These are phyloP conservation scores for Phytophthora pseudosyringae DNA, from an alignment of 352 stramenopile genomes.

Conservation along the genomic window DNA sequence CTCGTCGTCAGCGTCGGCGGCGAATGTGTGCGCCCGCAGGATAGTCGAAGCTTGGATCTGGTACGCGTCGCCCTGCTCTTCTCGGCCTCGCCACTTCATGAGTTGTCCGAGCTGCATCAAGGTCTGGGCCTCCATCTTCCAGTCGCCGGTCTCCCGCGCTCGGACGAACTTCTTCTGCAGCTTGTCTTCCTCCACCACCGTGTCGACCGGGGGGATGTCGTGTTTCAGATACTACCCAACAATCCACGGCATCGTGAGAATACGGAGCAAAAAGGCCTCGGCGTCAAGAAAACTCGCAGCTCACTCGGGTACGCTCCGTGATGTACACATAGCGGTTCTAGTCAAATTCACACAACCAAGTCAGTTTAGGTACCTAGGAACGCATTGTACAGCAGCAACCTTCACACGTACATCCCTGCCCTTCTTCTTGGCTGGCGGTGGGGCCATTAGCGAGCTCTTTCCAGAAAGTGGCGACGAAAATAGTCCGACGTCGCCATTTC, in stretches of 20 bases:
- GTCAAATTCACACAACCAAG: not conserved
- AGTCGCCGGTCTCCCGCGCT: slow-evolving; percentile 50
- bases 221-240: slow-evolving; percentile 65
- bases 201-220: slow-evolving; percentile 71
- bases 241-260: not conserved
- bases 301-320: slow-evolving; percentile 70
- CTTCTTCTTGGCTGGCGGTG: slow-evolving; percentile 27
- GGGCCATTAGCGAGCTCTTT: slow-evolving; percentile 3
- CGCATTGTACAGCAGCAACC: not conserved
- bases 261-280: not conserved
- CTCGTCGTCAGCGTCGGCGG: slow-evolving; percentile 27
- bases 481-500: slow-evolving; percentile 5
- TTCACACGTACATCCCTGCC: slow-evolving; percentile 30
- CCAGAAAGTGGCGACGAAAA: slow-evolving; percentile 14
- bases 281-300: slow-evolving; percentile 3
- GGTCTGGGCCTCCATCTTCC: slow-evolving; percentile 69
- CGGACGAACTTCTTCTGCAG: slow-evolving; percentile 57
- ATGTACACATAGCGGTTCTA: slow-evolving; percentile 81
- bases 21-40: slow-evolving; percentile 63
- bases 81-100: slow-evolving; percentile 73
- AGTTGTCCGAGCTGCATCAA: slow-evolving; percentile 77
- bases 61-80: slow-evolving; percentile 54
- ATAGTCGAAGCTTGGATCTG: slow-evolving; percentile 62
- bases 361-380: not conserved
- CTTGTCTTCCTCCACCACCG: slow-evolving; percentile 78